Evolutionary conservation across 805 yeast species (phyloP).

Genomic region (Metschnikowia arizonensis): DNA sequence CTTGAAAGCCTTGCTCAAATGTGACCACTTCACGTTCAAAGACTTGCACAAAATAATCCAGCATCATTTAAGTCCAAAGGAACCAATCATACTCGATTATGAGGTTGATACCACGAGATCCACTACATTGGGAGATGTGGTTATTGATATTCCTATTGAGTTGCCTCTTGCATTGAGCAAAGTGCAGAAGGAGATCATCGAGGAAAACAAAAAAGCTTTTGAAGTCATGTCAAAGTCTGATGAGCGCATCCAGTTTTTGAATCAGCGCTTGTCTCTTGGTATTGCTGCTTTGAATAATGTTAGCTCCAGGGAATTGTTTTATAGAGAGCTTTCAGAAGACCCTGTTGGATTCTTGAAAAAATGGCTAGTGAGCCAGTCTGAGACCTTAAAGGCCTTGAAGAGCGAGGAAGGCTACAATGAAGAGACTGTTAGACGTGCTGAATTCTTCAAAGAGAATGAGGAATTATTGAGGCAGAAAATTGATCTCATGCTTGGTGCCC

Average conservation of each 20-base stretch:
- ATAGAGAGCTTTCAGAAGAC: slow-evolving; percentile 64
- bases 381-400: slow-evolving; percentile 77
- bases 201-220: slow-evolving; percentile 36
- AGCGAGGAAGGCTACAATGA: slow-evolving; percentile 90
- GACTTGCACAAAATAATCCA: slow-evolving; percentile 67
- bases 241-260: slow-evolving; percentile 39
- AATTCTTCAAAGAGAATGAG: slow-evolving; percentile 70
- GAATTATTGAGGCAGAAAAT: slow-evolving; percentile 68
- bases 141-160: slow-evolving; percentile 61
- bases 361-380: slow-evolving; percentile 76
- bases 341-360: slow-evolving; percentile 72
- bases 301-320: slow-evolving; percentile 71
- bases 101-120: slow-evolving; percentile 72
- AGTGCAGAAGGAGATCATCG: slow-evolving; percentile 36
- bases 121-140: slow-evolving; percentile 73
- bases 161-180: slow-evolving; percentile 36
- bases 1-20: slow-evolving; percentile 43
- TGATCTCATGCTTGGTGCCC: slow-evolving; percentile 62
- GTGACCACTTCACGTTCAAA: slow-evolving; percentile 58
- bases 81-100: slow-evolving; percentile 76
- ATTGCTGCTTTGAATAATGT: slow-evolving; percentile 52
- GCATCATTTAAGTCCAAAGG: slow-evolving; percentile 71
- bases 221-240: slow-evolving; percentile 43
- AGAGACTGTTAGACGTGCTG: slow-evolving; percentile 80
- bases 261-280: slow-evolving; percentile 45